These are phyloP conservation scores for Metschnikowia henanensis DNA, from an alignment of 805 yeast genomes.

Conservation along the genomic window DNA sequence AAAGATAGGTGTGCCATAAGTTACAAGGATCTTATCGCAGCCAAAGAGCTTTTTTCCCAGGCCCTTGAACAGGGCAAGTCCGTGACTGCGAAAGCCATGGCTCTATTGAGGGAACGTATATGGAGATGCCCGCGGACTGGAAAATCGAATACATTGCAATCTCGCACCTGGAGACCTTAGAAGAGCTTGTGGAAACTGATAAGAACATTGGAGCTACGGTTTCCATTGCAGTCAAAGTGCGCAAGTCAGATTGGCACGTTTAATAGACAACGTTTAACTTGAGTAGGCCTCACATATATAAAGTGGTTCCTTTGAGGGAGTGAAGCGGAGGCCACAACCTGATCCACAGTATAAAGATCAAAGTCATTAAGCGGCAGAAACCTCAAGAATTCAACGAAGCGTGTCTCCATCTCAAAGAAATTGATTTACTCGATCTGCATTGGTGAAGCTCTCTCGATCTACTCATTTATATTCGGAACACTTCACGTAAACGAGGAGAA, in stretches of 20 bases:
- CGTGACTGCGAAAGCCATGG: conserved; percentile 24
- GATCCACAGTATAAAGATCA: too few relatives aligned
- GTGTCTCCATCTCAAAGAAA: too few relatives aligned
- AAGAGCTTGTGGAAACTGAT: conserved; percentile 47
- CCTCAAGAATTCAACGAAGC: too few relatives aligned
- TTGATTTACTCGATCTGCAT: too few relatives aligned
- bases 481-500: too few relatives aligned
- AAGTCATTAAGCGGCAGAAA: too few relatives aligned
- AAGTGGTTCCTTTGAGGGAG: too few relatives aligned
- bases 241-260: conserved; percentile 54
- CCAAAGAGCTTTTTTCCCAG: conserved; percentile 37
- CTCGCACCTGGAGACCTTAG: conserved; percentile 63
- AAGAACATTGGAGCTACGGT: conserved; percentile 59
- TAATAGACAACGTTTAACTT: conserved; percentile 69
- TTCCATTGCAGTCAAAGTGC: conserved; percentile 80
- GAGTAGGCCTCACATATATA: too few relatives aligned
- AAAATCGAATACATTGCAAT: conserved; percentile 74
- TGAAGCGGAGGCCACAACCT: too few relatives aligned
- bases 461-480: too few relatives aligned
- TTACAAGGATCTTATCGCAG: conserved; percentile 54
- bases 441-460: too few relatives aligned
- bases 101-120: conserved; percentile 21
- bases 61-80: conserved; percentile 11
- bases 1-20: conserved; percentile 53
- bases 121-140: conserved; percentile 25